These are phyloP conservation scores for Schizochytrium sp. DNA, from an alignment of 108 stramenopile genomes.

Conservation along the genomic window DNA sequence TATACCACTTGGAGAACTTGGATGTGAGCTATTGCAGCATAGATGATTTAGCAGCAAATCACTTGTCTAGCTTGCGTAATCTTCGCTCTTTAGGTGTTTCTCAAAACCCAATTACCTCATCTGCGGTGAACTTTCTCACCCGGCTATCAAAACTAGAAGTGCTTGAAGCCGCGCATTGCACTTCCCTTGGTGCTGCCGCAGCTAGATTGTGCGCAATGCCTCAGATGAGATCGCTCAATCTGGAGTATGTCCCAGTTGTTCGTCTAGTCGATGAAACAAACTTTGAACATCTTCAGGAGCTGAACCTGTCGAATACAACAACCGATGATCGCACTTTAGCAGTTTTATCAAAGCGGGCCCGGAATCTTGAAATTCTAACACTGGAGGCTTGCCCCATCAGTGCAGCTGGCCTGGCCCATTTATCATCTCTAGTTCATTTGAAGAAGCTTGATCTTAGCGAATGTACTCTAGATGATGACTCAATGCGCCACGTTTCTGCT, in stretches of 20 bases:
- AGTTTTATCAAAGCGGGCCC: conserved; percentile 1
- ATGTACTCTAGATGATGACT: neutral
- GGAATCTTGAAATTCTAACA: neutral
- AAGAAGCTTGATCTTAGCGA: conserved; percentile 33
- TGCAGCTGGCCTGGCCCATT: neutral
- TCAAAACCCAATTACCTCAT: neutral
- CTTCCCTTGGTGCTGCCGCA: neutral
- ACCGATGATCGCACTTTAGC: conserved; percentile 13
- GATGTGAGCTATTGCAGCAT: conserved; percentile 8
- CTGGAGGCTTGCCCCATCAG: conserved; percentile 24
- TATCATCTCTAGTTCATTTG: neutral
- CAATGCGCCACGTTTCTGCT: neutral
- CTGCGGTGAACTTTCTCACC: neutral
- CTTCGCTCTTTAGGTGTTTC: neutral
- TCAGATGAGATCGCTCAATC: neutral
- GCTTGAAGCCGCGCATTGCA: conserved; percentile 32
- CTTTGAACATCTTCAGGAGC: neutral
- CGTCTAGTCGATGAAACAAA: neutral
- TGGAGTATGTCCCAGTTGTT: neutral
- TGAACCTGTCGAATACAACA: conserved; percentile 8
- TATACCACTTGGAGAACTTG: neutral
- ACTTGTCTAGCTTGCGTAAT: neutral
- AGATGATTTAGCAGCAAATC: neutral
- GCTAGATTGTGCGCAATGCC: neutral
- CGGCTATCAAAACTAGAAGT: neutral